Conservation (phyloP, 352 stramenopile species). For the Phytophthora macrochlamydospora region DNA sequence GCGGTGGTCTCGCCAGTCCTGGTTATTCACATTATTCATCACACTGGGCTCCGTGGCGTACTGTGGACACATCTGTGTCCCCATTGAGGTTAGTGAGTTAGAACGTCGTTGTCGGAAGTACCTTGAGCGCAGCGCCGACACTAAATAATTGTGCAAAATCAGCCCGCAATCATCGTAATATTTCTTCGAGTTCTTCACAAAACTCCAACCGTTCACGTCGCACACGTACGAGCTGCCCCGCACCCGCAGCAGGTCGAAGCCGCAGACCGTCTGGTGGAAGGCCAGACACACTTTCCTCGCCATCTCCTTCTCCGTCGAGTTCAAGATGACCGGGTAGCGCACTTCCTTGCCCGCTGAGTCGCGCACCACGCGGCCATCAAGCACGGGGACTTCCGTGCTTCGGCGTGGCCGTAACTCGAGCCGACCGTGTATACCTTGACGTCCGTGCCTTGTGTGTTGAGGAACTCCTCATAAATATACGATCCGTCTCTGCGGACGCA, state of each 20-base stretch:
- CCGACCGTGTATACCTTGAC: conserved; percentile 99
- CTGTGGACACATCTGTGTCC: conserved; percentile 78
- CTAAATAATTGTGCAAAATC: conserved; percentile 93
- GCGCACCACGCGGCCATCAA: conserved; percentile 94
- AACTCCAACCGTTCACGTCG: conserved; percentile 99
- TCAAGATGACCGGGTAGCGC: conserved; percentile 99
- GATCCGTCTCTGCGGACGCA: conserved; percentile 94
- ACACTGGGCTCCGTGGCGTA: conserved; percentile 70
- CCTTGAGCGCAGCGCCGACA: conserved; percentile 76
- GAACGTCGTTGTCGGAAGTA: conserved; percentile 79
- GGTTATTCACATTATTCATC: conserved; percentile 15
- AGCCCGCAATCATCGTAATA: conserved; percentile 99
- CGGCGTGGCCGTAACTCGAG: conserved; percentile 98
- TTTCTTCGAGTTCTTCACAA: conserved; percentile 98
- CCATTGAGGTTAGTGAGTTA: conserved; percentile 46
- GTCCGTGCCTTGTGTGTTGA: conserved; percentile 99
- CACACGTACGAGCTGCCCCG: conserved; percentile 96
- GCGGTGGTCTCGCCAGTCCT: conserved; percentile 41
- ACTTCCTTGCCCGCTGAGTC: conserved; percentile 98
- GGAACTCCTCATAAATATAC: conserved; percentile 98
- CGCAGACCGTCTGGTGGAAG: conserved; percentile 99
- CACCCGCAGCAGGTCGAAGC: conserved; percentile 98
- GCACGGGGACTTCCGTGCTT: conserved; percentile 98
- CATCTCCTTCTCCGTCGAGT: conserved; percentile 98
- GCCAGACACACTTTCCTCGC: conserved; percentile 92